These are phyloP conservation scores for Citeromyces nyonsensis DNA, from an alignment of 805 yeast species.

Conservation along the genomic window DNA sequence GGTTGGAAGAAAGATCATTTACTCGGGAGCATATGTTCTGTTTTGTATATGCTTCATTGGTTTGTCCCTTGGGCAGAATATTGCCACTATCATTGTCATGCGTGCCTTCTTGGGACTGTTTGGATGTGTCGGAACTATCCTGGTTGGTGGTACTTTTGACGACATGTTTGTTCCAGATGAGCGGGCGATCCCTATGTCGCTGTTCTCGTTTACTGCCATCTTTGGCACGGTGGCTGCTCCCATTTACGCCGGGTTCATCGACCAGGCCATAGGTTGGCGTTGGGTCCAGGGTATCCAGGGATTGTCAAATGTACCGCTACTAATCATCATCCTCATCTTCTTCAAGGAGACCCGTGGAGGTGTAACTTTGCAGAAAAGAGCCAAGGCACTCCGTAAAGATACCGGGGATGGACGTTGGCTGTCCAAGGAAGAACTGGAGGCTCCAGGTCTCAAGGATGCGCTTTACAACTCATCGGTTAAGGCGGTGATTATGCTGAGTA, in stretches of 20 bases:
- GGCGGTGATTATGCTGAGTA: conserved; percentile 29
- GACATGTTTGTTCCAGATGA: conserved; percentile 49
- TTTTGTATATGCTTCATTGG: conserved; percentile 55
- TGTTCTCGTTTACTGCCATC: conserved; percentile 36
- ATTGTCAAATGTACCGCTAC: too few relatives aligned
- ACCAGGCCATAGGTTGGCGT: conserved; percentile 43
- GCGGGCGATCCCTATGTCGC: conserved; percentile 56
- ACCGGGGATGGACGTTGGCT: too few relatives aligned
- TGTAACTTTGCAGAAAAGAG: too few relatives aligned
- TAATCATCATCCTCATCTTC: too few relatives aligned
- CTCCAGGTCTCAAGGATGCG: conserved; percentile 5
- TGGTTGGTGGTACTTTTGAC: conserved; percentile 66
- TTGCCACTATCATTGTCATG: conserved; percentile 27
- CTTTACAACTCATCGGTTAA: conserved; percentile 29
- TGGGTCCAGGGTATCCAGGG: conserved; percentile 22
- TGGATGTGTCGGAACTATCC: conserved; percentile 48
- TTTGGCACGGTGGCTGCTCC: too few relatives aligned
- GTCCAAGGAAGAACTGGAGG: too few relatives aligned
- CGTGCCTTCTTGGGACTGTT: conserved; percentile 33
- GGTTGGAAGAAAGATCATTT: conserved; percentile 39
- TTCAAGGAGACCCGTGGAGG: too few relatives aligned
- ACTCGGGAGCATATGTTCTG: conserved; percentile 48
- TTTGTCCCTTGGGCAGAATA: conserved; percentile 40
- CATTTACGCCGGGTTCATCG: conserved; percentile 25
- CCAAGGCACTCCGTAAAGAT: too few relatives aligned